A percentile compares a stretch with the other conserved stretches of the same genome.
phyloP scores from a whole-genome alignment of 176 grass and related monocot genomes.

The Carex kokanica region DNA sequence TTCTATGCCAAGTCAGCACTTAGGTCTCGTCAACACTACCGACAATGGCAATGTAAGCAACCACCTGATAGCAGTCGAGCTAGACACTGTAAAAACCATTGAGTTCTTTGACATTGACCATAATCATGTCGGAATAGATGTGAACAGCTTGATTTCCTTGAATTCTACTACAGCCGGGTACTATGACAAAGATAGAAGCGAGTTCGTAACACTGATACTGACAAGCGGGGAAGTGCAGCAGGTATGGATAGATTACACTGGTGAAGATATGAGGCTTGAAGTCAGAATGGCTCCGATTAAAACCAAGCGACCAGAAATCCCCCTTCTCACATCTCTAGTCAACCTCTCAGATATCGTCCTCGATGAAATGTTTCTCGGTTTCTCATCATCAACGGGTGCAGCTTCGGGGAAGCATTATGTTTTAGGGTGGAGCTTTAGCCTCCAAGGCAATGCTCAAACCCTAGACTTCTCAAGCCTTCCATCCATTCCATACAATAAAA shows the following conservation, averaged over 20 bases:
- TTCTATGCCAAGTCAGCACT: constrained; percentile 37
- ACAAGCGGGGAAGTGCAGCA: constrained; percentile 37
- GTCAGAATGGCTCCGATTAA: constrained; percentile 36
- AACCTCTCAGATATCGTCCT: constrained; percentile 31
- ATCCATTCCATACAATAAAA: constrained; percentile 20
- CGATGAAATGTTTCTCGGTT: constrained; percentile 36
- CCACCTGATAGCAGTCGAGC: constrained; percentile 51
- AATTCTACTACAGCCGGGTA: constrained; percentile 33
- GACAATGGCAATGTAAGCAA: constrained; percentile 32
- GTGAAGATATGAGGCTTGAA: constrained; percentile 27
- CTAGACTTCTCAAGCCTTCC: constrained; percentile 41
- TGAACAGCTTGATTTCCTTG: constrained; percentile 38
- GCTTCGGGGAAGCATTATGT: constrained; percentile 35
- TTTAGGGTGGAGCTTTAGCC: constrained; percentile 48
- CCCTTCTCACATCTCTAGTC: constrained; percentile 29
- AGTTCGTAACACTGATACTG: constrained; percentile 31
- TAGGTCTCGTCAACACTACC: constrained; percentile 42
- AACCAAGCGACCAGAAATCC: constrained; percentile 12
- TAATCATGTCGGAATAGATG: constrained; percentile 57
- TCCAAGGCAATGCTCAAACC: constrained; percentile 32
- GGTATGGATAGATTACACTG: constrained; percentile 45
- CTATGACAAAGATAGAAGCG: constrained; percentile 1
- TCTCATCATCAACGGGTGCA: constrained; percentile 48
- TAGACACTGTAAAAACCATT: constrained; percentile 46
- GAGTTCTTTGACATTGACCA: constrained; percentile 50